A percentile compares a stretch with the other conserved stretches of the same genome.
Conservation (phyloP, 768 basidiomycete species). For the Suillus alpinus region DNA sequence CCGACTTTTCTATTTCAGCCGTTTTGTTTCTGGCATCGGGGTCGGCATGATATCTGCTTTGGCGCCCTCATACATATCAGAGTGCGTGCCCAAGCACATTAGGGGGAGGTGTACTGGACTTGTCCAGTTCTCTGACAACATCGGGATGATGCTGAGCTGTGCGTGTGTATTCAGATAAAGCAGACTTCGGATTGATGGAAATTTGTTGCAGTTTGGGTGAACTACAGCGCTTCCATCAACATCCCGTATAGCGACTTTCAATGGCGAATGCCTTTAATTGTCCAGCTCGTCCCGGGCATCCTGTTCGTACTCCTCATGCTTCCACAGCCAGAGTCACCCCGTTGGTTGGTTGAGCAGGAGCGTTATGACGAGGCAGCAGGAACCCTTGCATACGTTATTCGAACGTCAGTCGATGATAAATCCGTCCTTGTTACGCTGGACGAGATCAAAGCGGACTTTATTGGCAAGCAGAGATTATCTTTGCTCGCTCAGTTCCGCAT, state of each 20-base stretch:
- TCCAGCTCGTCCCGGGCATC: slow-evolving; percentile 52
- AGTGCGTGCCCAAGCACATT: slow-evolving; percentile 45
- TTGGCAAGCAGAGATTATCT: slow-evolving; percentile 36
- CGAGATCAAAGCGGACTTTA: slow-evolving; percentile 49
- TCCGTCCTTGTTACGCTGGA: slow-evolving; percentile 36
- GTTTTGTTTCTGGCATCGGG: slow-evolving; percentile 61
- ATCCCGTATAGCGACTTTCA: slow-evolving; percentile 39
- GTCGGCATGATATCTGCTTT: slow-evolving; percentile 53
- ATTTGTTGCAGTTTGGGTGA: slow-evolving; percentile 41
- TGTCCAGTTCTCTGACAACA: slow-evolving; percentile 32
- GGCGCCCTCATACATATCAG: slow-evolving; percentile 50
- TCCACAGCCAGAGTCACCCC: slow-evolving; percentile 53
- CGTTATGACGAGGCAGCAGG: slow-evolving; percentile 39
- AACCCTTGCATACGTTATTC: slow-evolving; percentile 36
- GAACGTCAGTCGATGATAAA: slow-evolving; percentile 32
- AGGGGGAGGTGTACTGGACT: slow-evolving; percentile 50
- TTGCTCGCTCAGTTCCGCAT: slow-evolving; percentile 35
- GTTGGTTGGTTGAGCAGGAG: slow-evolving; percentile 51
- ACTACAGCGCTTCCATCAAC: slow-evolving; percentile 40
- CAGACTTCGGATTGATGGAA: background rate
- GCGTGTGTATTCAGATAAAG: slow-evolving; percentile 4
- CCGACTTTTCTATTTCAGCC: slow-evolving; percentile 42
- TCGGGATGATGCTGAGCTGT: slow-evolving; percentile 37
- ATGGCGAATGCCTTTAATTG: slow-evolving; percentile 52
- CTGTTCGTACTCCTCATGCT: slow-evolving; percentile 45